Base-by-base conservation (phyloP, 225 moss, liverwort and hornwort species). In the Polytrichum commune region DNA sequence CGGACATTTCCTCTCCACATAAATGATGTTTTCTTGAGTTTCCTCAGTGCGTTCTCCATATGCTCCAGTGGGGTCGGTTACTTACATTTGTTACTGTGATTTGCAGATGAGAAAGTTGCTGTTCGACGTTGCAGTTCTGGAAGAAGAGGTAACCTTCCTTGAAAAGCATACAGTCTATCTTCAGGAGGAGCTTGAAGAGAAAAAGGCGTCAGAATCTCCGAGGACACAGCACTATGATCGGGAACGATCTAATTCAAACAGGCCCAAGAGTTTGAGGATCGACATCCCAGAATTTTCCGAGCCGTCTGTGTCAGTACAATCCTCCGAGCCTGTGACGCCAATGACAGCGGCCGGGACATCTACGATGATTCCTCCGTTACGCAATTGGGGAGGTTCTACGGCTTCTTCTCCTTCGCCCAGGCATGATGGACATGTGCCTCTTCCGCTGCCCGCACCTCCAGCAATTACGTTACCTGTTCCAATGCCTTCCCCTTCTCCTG, bases 71-170 rank as follows among this genome's bases (percentile, higher is more conserved):
- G 13, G 46, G 46, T 46, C 16, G 16, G 46, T 46, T 62, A 29
- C 54, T 55, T 8, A 55, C 3, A 9, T 69, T 6, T 27, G 68
- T 25, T 69, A 18, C 10, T 54, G 54, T 18, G 25, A 78, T 76
- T 53, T 76, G 88, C 88, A 88, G 88, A 80, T 60, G 23, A 85
- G 88, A 76, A 80, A 88, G 55, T 83, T 88, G 68, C 82, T 88
- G 58, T 85, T 85, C 67, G 82, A 88, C 69, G 88, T 88, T 55
- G 88, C 88, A 53, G 73, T 88, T 71, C 56, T 88, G 68, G 88
- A 88, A 69, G 88, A 88, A 68, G 88, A 88, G 72, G 69, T 84
- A 23, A 55, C 71, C 79, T 88, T 82, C 72, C 88, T 88, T 38
- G 88, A 88, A 68, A 85, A 82, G 78, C 84, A 85, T 69, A 81